These are phyloP conservation scores for Sanghuangporus weigelae DNA, from an alignment of 1,284 basidiomycete genomes.

Conservation along the genomic window DNA sequence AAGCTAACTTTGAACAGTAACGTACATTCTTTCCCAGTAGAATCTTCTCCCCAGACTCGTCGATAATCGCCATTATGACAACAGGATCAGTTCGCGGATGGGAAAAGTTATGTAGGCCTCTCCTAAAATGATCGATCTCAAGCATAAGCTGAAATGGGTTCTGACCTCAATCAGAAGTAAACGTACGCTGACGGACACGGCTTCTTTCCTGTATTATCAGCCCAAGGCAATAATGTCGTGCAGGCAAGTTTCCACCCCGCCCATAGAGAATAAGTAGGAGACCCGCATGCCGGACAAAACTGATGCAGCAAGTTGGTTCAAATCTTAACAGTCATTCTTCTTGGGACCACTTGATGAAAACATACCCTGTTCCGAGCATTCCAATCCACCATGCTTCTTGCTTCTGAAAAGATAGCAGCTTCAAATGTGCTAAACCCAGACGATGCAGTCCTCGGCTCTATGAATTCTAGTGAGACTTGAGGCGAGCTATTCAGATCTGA, in stretches of 20 bases:
- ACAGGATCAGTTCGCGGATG: conserved; percentile 88
- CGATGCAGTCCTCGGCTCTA: conserved; percentile 63
- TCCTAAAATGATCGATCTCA: conserved; percentile 38
- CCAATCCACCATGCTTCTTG: conserved; percentile 84
- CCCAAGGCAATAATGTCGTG: conserved; percentile 66
- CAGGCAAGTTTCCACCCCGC: conserved; percentile 94
- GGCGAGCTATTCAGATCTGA: not conserved
- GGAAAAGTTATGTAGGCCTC: conserved; percentile 83
- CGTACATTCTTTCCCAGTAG: conserved; percentile 83
- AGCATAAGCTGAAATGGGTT: not conserved
- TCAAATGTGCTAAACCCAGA: conserved; percentile 49
- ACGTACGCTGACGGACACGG: conserved; percentile 66
- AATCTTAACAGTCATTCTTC: not conserved
- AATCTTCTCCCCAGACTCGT: conserved; percentile 73
- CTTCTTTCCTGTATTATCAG: conserved; percentile 51
- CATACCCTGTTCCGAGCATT: conserved; percentile 76
- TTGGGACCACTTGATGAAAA: conserved; percentile 11
- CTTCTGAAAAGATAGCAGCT: conserved; percentile 71
- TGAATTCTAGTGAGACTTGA: conserved; percentile 45
- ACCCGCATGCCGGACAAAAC: conserved; percentile 89
- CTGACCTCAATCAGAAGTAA: not conserved
- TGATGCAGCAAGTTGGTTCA: conserved; percentile 25
- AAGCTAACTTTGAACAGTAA: conserved; percentile 16
- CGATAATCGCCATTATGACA: conserved; percentile 88
- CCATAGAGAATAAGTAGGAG: conserved; percentile 83